phyloP scores from a whole-genome alignment of 768 basidiomycete genomes.

The Pulveroboletus sp. region DNA sequence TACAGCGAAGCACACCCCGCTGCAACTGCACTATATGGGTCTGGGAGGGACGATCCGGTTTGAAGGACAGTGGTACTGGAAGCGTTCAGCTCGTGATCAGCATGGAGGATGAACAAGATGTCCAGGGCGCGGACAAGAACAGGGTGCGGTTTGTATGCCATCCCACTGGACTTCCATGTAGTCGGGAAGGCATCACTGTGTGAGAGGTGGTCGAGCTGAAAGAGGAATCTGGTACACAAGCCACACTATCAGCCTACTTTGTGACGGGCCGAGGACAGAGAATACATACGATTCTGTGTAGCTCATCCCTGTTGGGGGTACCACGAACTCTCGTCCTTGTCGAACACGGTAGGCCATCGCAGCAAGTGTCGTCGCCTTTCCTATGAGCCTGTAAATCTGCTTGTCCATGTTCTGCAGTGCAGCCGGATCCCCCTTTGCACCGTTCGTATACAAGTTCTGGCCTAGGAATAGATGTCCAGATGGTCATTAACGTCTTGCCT shows the following conservation, averaged over 20 bases:
- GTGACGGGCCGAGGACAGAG: not conserved
- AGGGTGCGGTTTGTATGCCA: conserved; percentile 67
- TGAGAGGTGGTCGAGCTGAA: conserved; percentile 79
- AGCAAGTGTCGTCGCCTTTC: conserved; percentile 84
- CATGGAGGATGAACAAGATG: conserved; percentile 81
- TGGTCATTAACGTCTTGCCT: conserved; percentile 1
- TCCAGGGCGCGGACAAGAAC: conserved; percentile 85
- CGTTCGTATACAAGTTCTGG: conserved; percentile 71
- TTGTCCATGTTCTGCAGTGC: conserved; percentile 84
- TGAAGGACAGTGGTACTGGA: conserved; percentile 83
- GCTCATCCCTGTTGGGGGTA: conserved; percentile 74
- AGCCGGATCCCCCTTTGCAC: conserved; percentile 55
- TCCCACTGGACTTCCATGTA: conserved; percentile 45
- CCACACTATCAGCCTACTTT: not conserved
- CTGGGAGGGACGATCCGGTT: conserved; percentile 83
- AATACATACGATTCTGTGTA: conserved; percentile 70
- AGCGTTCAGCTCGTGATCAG: conserved; percentile 89
- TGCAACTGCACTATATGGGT: conserved; percentile 86
- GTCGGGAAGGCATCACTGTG: conserved; percentile 27
- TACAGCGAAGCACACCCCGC: conserved; percentile 87
- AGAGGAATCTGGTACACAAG: conserved; percentile 58
- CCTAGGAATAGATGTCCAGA: conserved; percentile 36
- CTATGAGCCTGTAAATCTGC: conserved; percentile 84
- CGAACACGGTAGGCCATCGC: conserved; percentile 95
- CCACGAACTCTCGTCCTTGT: conserved; percentile 84